phyloP scores from a whole-genome alignment of 2,329 filamentous ascomycete species.

The Ceratocystis harringtonii region DNA sequence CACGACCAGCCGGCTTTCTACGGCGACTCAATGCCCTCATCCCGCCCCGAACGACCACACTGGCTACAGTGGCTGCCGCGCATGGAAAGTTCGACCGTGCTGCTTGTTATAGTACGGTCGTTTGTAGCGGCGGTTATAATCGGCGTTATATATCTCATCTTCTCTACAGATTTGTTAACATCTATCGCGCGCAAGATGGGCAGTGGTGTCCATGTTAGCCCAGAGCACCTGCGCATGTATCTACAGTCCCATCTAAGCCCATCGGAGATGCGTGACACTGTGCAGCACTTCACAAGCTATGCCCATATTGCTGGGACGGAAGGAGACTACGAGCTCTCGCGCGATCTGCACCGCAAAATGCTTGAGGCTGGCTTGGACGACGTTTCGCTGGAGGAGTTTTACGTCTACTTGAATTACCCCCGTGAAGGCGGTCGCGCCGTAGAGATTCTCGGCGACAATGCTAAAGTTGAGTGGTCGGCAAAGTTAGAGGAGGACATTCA shows the following conservation, averaged over 20 bases:
- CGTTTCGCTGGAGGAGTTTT: constrained; percentile 61
- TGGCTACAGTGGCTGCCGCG: constrained; percentile 17
- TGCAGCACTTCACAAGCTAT: constrained; percentile 65
- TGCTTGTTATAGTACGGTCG: constrained; percentile 56
- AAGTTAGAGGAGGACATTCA: constrained; percentile 64
- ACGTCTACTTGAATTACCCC: constrained; percentile 89
- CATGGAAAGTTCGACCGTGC: constrained; percentile 27
- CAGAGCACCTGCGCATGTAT: constrained; percentile 64
- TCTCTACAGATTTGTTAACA: constrained; percentile 71
- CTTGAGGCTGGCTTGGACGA: constrained; percentile 56
- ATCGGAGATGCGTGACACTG: constrained; percentile 52
- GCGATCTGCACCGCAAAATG: constrained; percentile 73
- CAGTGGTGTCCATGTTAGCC: constrained; percentile 58
- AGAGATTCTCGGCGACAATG: constrained; percentile 56
- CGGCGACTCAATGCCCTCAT: constrained; percentile 13
- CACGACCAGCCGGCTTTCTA: constrained; percentile 6
- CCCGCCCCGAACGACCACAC: constrained; percentile 7
- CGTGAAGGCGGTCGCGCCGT: constrained; percentile 61
- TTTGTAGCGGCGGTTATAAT: constrained; percentile 63
- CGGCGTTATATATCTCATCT: constrained; percentile 66
- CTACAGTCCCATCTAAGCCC: constrained; percentile 60
- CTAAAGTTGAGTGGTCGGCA: constrained; percentile 57
- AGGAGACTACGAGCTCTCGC: constrained; percentile 72
- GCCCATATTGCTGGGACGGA: constrained; percentile 90
- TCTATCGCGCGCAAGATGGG: constrained; percentile 46